Conservation (phyloP, 83 land plant genomes). For the Larix sibirica region DNA sequence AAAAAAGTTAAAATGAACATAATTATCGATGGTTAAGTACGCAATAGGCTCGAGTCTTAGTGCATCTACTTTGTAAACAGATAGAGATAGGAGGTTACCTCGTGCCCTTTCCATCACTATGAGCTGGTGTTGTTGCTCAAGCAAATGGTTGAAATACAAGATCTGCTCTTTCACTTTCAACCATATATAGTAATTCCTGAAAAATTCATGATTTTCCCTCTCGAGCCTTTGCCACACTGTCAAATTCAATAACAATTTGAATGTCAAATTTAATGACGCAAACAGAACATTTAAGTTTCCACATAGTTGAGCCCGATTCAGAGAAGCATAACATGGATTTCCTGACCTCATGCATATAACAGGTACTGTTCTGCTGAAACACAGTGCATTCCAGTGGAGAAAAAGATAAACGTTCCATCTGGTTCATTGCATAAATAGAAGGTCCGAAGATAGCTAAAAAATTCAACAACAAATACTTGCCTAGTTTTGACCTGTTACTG, state of each 20-base stretch:
- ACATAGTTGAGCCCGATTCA: not conserved
- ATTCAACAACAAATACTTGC: not conserved
- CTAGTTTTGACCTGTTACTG: not conserved
- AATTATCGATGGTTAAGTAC: not conserved
- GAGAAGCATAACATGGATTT: not conserved
- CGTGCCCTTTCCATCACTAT: constrained; percentile 11
- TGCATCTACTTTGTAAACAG: not conserved
- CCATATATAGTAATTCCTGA: constrained; percentile 11
- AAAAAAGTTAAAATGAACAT: not conserved
- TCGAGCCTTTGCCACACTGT: constrained; percentile 18
- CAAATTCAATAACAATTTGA: constrained; percentile 5
- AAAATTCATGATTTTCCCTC: constrained; percentile 9
- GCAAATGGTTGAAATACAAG: constrained; percentile 4
- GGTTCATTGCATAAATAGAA: not conserved
- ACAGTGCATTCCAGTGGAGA: not conserved
- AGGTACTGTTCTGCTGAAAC: not conserved
- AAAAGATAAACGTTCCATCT: not conserved
- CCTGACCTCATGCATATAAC: not conserved
- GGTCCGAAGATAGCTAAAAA: not conserved
- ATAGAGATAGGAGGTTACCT: not conserved
- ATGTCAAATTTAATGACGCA: not conserved
- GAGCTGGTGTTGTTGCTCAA: constrained; percentile 13
- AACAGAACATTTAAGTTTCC: not conserved
- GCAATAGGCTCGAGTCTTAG: not conserved
- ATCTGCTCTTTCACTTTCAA: constrained; percentile 12